phyloP scores from a whole-genome alignment of 1,284 basidiomycete species.

The Ganoderma meredithae region DNA sequence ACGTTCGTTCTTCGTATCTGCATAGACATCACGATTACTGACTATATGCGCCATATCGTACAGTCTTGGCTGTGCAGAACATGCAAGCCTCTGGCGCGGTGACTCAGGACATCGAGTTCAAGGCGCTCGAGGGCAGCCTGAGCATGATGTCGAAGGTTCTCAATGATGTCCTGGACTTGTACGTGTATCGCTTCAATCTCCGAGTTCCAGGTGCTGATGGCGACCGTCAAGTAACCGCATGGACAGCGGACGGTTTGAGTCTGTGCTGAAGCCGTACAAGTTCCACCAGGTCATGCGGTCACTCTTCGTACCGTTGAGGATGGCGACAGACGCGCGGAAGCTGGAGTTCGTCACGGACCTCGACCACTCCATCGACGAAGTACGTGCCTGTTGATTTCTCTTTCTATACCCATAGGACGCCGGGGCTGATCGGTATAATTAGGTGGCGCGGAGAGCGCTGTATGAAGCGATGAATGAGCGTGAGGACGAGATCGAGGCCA shows the following conservation, averaged over 20 bases:
- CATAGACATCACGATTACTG: not conserved
- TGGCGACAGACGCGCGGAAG: conserved; percentile 77
- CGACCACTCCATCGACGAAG: conserved; percentile 78
- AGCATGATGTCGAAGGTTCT: conserved; percentile 94
- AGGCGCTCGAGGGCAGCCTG: conserved; percentile 81
- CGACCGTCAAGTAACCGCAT: conserved; percentile 57
- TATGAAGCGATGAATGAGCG: conserved; percentile 64
- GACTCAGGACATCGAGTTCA: conserved; percentile 80
- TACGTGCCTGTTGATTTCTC: conserved; percentile 39
- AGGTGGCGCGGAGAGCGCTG: conserved; percentile 63
- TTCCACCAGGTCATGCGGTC: conserved; percentile 87
- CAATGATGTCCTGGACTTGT: conserved; percentile 90
- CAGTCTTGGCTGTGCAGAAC: conserved; percentile 89
- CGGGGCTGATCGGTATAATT: not conserved
- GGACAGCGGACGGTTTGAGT: conserved; percentile 84
- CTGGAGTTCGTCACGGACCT: conserved; percentile 75
- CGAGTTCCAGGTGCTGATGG: not conserved
- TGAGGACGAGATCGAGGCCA: conserved; percentile 47
- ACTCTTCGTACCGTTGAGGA: conserved; percentile 77
- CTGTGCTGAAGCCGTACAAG: conserved; percentile 77
- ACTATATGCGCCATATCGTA: not conserved
- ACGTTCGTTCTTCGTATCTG: conserved; percentile 39
- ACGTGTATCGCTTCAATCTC: conserved; percentile 35
- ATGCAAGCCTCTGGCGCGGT: conserved; percentile 79
- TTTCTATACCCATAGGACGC: not conserved